Evolutionary conservation across 352 stramenopile species (phyloP), one percentile per base, ranked within the genome.

Genomic region (Phytophthora niederhauseri): DNA sequence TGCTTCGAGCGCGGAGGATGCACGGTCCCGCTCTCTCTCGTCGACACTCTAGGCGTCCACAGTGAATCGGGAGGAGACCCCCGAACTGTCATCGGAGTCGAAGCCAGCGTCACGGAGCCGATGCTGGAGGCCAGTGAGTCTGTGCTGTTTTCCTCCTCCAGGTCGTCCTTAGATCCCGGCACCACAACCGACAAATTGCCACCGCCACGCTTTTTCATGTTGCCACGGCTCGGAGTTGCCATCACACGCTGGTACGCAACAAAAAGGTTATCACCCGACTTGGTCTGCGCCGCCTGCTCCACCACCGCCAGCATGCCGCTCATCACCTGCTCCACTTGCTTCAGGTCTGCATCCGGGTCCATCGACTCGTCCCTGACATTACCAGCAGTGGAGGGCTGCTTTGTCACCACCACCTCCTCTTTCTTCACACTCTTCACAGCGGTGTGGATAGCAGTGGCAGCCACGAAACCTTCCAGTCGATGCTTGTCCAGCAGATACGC

Each of bases 41-140:
- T 22, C 22, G 43, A 24, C n/a, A 67, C 22, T 66, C 43, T 60
- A 24, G 48, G 55, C 0, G 54, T 62, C 34, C 19, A 51, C 6
- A 64, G 31, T 24, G 59, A 48, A 59, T 70, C 31, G 9, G 64
- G 51, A 6, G 38, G 19, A 48, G 65, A 45, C 2, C 53, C 48
- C 59, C 41, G 59, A 31, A 28, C 55, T 4, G 66, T 64, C 34
- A 66, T 72, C 17, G 77, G 70, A 31, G 67, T 85, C 4, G 67
- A 66, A 17, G 73, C 72, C 1, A 89, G 31, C 3, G 75, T 77
- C 17, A 87, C 73, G 8, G 82, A 88, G 2, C 64, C 64, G 57
- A 90, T 87, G 51, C 80, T 81, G 11, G 80, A 87, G 12, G 78
- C 73, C n/a, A 90, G 61, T 14, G 77, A 75, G 8, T 88, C 77